Evolutionary conservation across 169 alveolate species (phyloP), one percentile per base, ranked within the genome.

Genomic region (Eimeria maxima): DNA sequence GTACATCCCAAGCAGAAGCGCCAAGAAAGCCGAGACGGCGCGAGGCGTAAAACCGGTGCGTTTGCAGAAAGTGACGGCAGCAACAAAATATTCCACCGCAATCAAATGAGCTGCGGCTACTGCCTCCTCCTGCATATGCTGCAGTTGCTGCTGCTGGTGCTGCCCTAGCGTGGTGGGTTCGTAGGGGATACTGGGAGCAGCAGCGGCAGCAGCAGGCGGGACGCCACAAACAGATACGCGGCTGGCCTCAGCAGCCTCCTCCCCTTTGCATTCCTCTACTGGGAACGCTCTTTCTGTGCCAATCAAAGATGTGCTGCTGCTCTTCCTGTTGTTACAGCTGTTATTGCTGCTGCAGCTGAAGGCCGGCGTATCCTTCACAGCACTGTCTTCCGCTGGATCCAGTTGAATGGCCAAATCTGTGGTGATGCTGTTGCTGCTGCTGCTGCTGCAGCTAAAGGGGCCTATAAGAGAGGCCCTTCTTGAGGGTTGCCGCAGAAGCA

Each of bases 21-120:
- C 90, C 65, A 90, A 67, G 60, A 90, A 74, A 38, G 95, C 78
- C 16, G 95, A 90, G 20, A 81, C 81, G 22, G 88, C 95, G 4
- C 57, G 89, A 2, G 69, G 80, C 22, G 95, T 45, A 29, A 71
- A 90, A n/a, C 27, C 45, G 60, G n/a, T 83, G 14, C 29, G 42
- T 22, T 47, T 33, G 67, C 95, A 73, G 65, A 90, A 74, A 2
- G 60, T 11, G 80, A 74, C 69, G 4, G 90, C 90, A 55, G 80
- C 53, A 53, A 90, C 42, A 63, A 90, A 90, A 33, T 69, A 55
- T 60, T 90, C 95, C 60, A 76, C 60, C 33, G 20, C 87, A 8
- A 76, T 63, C 60, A n/a, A 76, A 47, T 76, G 60, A 47, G 87
- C 87, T 76, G 87, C 60, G 14, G 87, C 87, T 22, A 11, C 6